These are phyloP conservation scores for Macrophomina phaseolina DNA, from an alignment of 2,329 filamentous ascomycete species.

Conservation along the genomic window DNA sequence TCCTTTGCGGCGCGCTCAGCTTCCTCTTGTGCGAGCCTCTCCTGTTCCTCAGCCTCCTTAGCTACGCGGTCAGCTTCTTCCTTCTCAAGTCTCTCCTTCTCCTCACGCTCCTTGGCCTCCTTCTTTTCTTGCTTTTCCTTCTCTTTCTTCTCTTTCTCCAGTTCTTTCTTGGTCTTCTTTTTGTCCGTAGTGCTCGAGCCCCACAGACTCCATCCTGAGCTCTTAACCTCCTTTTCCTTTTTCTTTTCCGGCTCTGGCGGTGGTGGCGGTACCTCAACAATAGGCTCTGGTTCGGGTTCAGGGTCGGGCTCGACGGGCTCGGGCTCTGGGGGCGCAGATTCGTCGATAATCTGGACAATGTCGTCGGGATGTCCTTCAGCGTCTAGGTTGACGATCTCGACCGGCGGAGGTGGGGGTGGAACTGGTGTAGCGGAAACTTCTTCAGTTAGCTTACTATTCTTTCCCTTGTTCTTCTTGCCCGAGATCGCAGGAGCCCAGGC, in stretches of 20 bases:
- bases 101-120: slow-evolving; percentile 35
- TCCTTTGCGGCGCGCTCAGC: slow-evolving; percentile 14
- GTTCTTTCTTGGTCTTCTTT: slow-evolving; percentile 34
- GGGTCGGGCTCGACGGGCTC: slow-evolving; percentile 10
- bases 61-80: slow-evolving; percentile 30
- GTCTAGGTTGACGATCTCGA: slow-evolving; percentile 2
- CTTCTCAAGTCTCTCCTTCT: slow-evolving; percentile 34
- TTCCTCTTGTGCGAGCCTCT: slow-evolving; percentile 35
- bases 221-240: slow-evolving; percentile 22
- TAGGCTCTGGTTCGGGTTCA: slow-evolving; percentile 42
- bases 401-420: not conserved
- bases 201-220: slow-evolving; percentile 31
- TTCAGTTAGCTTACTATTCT: slow-evolving; percentile 22
- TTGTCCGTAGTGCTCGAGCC: slow-evolving; percentile 29
- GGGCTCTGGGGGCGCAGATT: slow-evolving; percentile 19
- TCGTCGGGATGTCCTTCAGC: slow-evolving; percentile 21
- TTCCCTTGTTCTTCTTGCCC: slow-evolving; percentile 23
- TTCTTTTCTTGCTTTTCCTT: slow-evolving; percentile 34
- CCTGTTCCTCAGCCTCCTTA: slow-evolving; percentile 34
- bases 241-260: slow-evolving; percentile 18
- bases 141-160: slow-evolving; percentile 32
- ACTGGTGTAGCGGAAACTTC: not conserved
- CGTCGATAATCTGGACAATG: slow-evolving; percentile 23
- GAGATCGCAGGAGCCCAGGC: slow-evolving; percentile 3
- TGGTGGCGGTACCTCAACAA: slow-evolving; percentile 29